These are phyloP conservation scores for Citrus reticulata DNA, from an alignment of 345 rosid species.

Conservation along the genomic window DNA sequence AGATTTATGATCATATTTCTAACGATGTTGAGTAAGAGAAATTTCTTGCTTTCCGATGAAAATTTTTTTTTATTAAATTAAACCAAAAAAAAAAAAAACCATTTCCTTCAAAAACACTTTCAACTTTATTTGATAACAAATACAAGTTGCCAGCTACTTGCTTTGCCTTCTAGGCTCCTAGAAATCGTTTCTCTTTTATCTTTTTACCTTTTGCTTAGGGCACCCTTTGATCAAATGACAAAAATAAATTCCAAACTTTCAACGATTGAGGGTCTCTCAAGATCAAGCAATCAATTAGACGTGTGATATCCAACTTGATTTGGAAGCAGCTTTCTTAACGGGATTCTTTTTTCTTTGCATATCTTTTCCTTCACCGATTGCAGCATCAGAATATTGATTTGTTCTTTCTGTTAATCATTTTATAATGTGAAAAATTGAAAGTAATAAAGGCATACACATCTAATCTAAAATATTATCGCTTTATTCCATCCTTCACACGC, in stretches of 20 bases:
- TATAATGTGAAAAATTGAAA: conserved; percentile 12
- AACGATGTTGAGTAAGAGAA: no score
- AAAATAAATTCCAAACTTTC: background rate
- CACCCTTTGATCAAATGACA: background rate
- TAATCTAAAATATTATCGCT: conserved; percentile 19
- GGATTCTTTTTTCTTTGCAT: background rate
- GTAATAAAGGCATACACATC: background rate
- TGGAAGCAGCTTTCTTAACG: background rate
- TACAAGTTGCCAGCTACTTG: background rate
- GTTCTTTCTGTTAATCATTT: background rate
- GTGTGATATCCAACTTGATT: conserved; percentile 21
- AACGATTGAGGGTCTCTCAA: background rate
- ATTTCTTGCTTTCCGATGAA: no score
- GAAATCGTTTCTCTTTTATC: background rate
- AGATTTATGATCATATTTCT: no score
- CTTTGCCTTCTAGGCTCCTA: background rate
- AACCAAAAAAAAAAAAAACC: background rate
- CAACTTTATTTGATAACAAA: background rate
- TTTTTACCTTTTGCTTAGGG: background rate
- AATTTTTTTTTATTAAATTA: background rate
- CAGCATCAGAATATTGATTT: conserved; percentile 1
- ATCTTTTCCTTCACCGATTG: conserved; percentile 12
- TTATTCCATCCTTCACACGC: conserved; percentile 34
- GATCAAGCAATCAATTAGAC: background rate
- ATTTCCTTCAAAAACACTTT: background rate